Percentiles rank a stretch among this genome's conserved stretches.
phyloP scores from a whole-genome alignment of 768 basidiomycete species.

The Tricholoma sp. region DNA sequence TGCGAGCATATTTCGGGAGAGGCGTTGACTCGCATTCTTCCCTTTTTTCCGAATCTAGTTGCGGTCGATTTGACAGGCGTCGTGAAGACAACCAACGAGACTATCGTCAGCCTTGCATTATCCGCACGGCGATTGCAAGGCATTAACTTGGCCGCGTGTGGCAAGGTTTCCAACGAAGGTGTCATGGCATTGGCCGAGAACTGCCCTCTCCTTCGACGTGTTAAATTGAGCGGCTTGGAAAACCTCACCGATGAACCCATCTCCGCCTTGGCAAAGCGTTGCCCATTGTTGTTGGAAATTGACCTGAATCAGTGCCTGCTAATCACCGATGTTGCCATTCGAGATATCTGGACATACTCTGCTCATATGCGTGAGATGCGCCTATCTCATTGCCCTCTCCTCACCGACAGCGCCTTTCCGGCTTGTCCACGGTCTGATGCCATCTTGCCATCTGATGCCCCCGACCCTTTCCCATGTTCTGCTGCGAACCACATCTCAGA shows the following conservation, averaged over 20 bases:
- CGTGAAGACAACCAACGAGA: constrained; percentile 58
- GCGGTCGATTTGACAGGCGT: constrained; percentile 84
- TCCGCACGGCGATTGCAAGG: constrained; percentile 80
- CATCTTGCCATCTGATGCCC: constrained; percentile 25
- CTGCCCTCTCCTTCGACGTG: constrained; percentile 77
- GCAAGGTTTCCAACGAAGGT: constrained; percentile 70
- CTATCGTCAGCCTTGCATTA: constrained; percentile 65
- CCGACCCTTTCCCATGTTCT: constrained; percentile 41
- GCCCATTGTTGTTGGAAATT: constrained; percentile 87
- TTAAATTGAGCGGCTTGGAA: constrained; percentile 81
- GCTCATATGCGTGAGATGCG: constrained; percentile 88
- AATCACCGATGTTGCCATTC: constrained; percentile 72
- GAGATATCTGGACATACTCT: constrained; percentile 79
- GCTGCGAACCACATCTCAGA: constrained; percentile 31
- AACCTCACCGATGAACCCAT: constrained; percentile 74
- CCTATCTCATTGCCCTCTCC: constrained; percentile 68
- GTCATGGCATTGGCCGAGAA: constrained; percentile 69
- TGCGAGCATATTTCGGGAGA: constrained; percentile 65
- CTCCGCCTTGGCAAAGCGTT: constrained; percentile 67
- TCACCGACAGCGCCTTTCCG: constrained; percentile 87
- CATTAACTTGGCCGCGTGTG: constrained; percentile 85
- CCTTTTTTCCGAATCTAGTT: constrained; percentile 69
- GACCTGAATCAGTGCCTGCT: constrained; percentile 83
- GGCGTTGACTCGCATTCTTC: constrained; percentile 59
- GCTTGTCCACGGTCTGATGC: constrained; percentile 45